phyloP scores from a whole-genome alignment of 2,329 filamentous ascomycete genomes.

The Orbilia oligospora region DNA sequence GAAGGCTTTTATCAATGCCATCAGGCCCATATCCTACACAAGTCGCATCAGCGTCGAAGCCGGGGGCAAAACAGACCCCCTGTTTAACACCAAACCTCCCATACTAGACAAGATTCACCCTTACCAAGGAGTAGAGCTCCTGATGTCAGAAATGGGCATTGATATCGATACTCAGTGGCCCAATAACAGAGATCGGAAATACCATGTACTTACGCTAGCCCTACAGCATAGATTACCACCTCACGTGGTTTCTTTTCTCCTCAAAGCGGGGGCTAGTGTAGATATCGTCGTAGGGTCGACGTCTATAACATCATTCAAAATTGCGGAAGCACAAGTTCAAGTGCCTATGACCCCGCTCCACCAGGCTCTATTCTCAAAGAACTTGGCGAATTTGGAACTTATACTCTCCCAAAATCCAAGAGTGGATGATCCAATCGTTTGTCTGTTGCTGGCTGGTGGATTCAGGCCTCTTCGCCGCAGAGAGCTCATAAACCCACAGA shows the following conservation, averaged over 20 bases:
- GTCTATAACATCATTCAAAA: no score
- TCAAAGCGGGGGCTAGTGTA: conserved; percentile 2
- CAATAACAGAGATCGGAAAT: no score
- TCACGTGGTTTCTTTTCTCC: neutral
- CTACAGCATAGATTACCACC: no score
- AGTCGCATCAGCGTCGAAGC: neutral
- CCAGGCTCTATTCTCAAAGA: neutral
- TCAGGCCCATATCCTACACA: conserved; percentile 6
- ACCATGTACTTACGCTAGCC: no score
- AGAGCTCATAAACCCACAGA: neutral
- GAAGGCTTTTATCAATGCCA: conserved; percentile 23
- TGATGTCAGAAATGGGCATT: no score
- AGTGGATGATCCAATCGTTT: neutral
- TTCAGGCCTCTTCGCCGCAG: neutral
- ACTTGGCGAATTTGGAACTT: neutral
- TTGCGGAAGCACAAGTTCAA: neutral
- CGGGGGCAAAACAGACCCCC: no score
- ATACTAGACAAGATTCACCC: no score
- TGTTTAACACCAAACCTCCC: no score
- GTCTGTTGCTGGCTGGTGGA: neutral
- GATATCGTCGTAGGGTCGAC: neutral
- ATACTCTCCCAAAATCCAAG: neutral
- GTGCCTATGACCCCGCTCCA: neutral
- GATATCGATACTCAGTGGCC: no score
- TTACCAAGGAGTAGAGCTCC: no score